Evolutionary conservation across 176 grass and related monocot genomes (phyloP).

Genomic region (Raddia guianensis): DNA sequence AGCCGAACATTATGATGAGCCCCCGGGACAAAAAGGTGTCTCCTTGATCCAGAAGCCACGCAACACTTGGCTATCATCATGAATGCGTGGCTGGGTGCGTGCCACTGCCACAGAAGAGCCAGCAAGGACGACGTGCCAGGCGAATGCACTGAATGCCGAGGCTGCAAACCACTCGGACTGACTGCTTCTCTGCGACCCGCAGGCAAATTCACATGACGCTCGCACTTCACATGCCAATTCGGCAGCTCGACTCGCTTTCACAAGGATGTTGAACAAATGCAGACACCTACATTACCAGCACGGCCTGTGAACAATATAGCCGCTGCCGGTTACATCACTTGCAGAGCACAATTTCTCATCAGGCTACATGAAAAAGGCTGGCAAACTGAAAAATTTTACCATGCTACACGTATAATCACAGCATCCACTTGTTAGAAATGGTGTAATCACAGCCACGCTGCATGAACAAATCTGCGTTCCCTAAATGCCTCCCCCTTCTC

Average conservation of each 20-base stretch:
- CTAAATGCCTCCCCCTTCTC: not conserved
- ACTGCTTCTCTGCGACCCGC: not conserved
- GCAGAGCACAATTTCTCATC: not conserved
- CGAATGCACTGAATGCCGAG: not conserved
- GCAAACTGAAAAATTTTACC: not conserved
- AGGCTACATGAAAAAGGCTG: conserved; percentile 18
- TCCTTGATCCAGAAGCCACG: conserved; percentile 20
- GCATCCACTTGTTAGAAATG: conserved; percentile 42
- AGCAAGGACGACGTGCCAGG: too few species aligned
- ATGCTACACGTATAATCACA: conserved; percentile 20
- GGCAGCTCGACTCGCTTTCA: too few species aligned
- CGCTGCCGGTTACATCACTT: not conserved
- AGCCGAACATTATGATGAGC: conserved; percentile 1
- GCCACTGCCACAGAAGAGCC: not conserved
- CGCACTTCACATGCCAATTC: conserved; percentile 15
- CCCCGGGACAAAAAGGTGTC: conserved; percentile 10
- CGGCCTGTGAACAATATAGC: conserved; percentile 6
- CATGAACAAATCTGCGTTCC: conserved; percentile 48
- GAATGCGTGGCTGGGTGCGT: not conserved
- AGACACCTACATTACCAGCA: not conserved
- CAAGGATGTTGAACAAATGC: not conserved
- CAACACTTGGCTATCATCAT: conserved; percentile 24
- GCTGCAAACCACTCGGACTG: not conserved
- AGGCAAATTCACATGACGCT: not conserved
- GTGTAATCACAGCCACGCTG: conserved; percentile 54